Percentiles rank a stretch among this genome's conserved stretches.
phyloP scores from a whole-genome alignment of 2,329 filamentous ascomycete species.

The Diaporthe sp. region DNA sequence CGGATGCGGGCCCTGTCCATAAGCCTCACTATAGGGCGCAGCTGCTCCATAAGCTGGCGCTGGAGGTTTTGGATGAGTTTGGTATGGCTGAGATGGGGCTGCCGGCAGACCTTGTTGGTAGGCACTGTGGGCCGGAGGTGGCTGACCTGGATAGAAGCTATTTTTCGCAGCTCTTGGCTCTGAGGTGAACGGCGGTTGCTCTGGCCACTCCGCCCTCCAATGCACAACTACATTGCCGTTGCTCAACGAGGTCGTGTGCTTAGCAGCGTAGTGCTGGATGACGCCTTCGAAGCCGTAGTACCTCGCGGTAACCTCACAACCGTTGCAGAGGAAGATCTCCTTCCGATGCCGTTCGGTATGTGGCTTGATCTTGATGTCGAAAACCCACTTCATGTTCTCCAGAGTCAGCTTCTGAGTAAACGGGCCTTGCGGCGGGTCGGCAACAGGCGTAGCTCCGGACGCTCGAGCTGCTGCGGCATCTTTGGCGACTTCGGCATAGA shows the following conservation, averaged over 20 bases:
- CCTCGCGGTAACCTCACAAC: slow-evolving; percentile 74
- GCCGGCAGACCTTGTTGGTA: slow-evolving; percentile 40
- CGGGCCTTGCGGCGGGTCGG: slow-evolving; percentile 66
- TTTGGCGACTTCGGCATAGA: slow-evolving; percentile 72
- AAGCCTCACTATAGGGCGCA: slow-evolving; percentile 50
- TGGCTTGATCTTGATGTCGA: slow-evolving; percentile 81
- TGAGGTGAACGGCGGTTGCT: slow-evolving; percentile 78
- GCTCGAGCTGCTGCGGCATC: slow-evolving; percentile 62
- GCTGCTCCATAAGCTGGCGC: slow-evolving; percentile 50
- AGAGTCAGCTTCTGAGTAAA: slow-evolving; percentile 76
- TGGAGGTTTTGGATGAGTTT: slow-evolving; percentile 44
- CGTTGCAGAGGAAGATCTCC: slow-evolving; percentile 82
- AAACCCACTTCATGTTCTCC: slow-evolving; percentile 90
- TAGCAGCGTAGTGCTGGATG: slow-evolving; percentile 86
- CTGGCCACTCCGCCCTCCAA: slow-evolving; percentile 87
- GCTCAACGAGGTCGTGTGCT: slow-evolving; percentile 80
- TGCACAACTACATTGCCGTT: slow-evolving; percentile 79
- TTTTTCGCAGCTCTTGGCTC: slow-evolving; percentile 62
- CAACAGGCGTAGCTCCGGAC: slow-evolving; percentile 58
- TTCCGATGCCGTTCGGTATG: slow-evolving; percentile 75
- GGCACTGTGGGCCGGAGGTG: slow-evolving; percentile 38
- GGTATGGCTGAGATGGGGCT: slow-evolving; percentile 40
- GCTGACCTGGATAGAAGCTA: slow-evolving; percentile 38
- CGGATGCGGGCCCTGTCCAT: slow-evolving; percentile 46
- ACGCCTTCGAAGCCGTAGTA: slow-evolving; percentile 83